These are phyloP conservation scores for Cercophora sp. DNA, from an alignment of 495 filamentous ascomycete species.

Conservation along the genomic window DNA sequence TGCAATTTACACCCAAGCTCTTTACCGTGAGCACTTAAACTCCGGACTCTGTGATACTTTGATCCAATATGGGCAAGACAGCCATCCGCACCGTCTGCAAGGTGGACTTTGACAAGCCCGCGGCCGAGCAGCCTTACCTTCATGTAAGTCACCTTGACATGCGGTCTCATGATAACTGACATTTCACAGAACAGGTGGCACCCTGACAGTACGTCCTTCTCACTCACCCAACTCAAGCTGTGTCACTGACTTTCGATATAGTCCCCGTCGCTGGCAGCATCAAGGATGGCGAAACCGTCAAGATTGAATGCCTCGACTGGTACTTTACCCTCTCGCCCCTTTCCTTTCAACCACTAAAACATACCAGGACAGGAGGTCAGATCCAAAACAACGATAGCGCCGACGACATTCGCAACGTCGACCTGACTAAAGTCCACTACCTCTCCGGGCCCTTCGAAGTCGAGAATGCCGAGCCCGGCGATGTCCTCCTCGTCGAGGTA, in stretches of 20 bases:
- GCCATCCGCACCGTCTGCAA: conserved; percentile 68
- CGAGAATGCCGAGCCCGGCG: conserved; percentile 79
- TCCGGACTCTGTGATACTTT: not conserved
- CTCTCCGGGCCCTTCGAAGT: conserved; percentile 90
- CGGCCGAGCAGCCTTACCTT: conserved; percentile 65
- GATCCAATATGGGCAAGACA: conserved; percentile 26
- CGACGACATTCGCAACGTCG: conserved; percentile 81
- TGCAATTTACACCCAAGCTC: not conserved
- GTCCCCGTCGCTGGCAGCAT: conserved; percentile 76
- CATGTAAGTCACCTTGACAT: conserved; percentile 54
- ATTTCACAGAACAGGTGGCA: conserved; percentile 83
- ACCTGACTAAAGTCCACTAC: conserved; percentile 82
- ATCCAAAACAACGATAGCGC: conserved; percentile 86
- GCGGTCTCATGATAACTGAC: not conserved
- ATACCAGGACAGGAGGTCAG: conserved; percentile 67
- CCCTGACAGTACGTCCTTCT: conserved; percentile 67
- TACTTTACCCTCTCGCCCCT: conserved; percentile 9
- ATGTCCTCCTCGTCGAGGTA: conserved; percentile 85
- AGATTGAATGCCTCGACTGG: conserved; percentile 94
- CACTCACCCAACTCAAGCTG: no score
- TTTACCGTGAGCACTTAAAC: no score
- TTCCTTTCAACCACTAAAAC: not conserved
- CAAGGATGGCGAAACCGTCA: conserved; percentile 81
- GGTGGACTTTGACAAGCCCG: conserved; percentile 76
- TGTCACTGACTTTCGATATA: no score